Conservation (phyloP, 371 early-diverging fungal genomes). For the Haplosporangium sp. region DNA sequence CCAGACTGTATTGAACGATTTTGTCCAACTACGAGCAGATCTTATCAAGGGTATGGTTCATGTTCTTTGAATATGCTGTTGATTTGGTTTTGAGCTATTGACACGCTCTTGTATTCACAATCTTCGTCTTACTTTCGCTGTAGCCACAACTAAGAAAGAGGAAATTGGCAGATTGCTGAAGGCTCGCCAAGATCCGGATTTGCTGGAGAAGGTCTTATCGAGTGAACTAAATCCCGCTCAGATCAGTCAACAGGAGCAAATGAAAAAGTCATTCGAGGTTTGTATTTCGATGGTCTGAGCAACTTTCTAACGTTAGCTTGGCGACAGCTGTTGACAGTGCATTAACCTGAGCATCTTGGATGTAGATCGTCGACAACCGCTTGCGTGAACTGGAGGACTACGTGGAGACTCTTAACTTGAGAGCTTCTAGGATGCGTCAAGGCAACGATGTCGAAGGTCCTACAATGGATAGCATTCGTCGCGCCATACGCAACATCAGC, state of each 20-base stretch:
- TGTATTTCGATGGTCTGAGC: neutral
- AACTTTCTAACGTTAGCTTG: too few species aligned
- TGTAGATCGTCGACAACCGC: constrained; percentile 33
- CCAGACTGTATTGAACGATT: constrained; percentile 24
- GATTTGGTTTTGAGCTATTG: neutral
- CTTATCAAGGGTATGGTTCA: constrained; percentile 39
- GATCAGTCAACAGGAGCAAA: constrained; percentile 26
- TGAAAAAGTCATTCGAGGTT: constrained; percentile 39
- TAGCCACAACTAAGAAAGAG: constrained; percentile 41
- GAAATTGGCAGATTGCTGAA: constrained; percentile 35
- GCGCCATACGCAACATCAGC: constrained; percentile 50
- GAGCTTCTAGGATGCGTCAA: constrained; percentile 29
- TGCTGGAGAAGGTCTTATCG: constrained; percentile 22
- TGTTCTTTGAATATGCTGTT: neutral
- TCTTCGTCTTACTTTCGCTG: neutral
- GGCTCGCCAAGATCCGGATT: constrained; percentile 35
- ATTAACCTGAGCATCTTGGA: too few species aligned
- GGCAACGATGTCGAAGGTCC: constrained; percentile 27
- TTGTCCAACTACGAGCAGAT: constrained; percentile 31
- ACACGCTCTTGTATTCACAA: neutral
- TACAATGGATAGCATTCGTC: constrained; percentile 41
- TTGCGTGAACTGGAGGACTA: constrained; percentile 36
- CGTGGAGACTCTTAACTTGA: constrained; percentile 27
- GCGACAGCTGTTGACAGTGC: neutral
- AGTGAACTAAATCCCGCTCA: constrained; percentile 46